Conservation (phyloP, 768 basidiomycete species). For the Boletus reticuloceps region DNA sequence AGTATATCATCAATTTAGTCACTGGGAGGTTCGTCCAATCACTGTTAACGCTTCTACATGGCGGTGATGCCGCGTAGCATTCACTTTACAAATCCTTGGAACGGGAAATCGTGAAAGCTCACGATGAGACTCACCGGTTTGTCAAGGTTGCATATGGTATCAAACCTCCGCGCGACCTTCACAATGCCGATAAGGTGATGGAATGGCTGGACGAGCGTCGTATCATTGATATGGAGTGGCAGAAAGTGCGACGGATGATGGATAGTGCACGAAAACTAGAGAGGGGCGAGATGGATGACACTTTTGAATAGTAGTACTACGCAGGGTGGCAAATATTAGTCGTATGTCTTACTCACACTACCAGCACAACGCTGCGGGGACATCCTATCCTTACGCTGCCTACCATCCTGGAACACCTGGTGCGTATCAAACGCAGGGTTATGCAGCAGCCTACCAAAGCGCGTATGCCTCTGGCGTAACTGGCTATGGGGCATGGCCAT, state of each 20-base stretch:
- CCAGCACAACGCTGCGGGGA: slow-evolving; percentile 40
- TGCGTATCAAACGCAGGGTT: slow-evolving; percentile 48
- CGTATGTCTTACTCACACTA: slow-evolving; percentile 37
- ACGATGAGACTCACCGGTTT: slow-evolving; percentile 43
- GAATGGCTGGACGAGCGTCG: slow-evolving; percentile 76
- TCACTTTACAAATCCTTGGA: slow-evolving; percentile 58
- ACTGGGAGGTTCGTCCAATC: slow-evolving; percentile 71
- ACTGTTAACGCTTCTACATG: not conserved
- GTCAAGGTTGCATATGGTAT: slow-evolving; percentile 57
- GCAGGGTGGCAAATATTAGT: not conserved
- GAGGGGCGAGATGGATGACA: slow-evolving; percentile 40
- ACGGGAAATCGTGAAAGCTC: slow-evolving; percentile 57
- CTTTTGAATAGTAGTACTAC: slow-evolving; percentile 3
- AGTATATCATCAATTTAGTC: slow-evolving; percentile 69
- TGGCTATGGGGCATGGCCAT: slow-evolving; percentile 68
- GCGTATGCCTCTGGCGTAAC: slow-evolving; percentile 65
- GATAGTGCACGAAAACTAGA: slow-evolving; percentile 69
- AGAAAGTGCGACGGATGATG: slow-evolving; percentile 69
- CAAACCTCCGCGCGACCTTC: slow-evolving; percentile 62
- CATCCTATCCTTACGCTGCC: slow-evolving; percentile 65
- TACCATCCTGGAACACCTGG: slow-evolving; percentile 51
- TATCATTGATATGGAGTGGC: slow-evolving; percentile 68
- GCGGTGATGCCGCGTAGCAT: slow-evolving; percentile 44
- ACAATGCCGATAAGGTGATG: slow-evolving; percentile 75
- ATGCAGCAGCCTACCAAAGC: slow-evolving; percentile 42